Evolutionary conservation across 2,329 filamentous ascomycete genomes (phyloP).

Genomic region (Phialophora verrucosa): DNA sequence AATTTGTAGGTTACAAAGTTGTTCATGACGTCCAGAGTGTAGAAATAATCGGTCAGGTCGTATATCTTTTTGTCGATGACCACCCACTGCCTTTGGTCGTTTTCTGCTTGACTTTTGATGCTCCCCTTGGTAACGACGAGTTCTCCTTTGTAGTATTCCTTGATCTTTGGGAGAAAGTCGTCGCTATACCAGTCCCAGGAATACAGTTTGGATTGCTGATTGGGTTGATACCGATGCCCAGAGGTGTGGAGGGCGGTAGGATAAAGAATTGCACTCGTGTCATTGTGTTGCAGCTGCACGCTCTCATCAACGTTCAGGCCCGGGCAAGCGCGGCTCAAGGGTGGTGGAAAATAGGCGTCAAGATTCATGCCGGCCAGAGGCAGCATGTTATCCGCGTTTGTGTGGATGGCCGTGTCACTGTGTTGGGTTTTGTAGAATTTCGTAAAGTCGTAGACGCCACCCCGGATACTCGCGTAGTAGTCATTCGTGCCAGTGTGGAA

Average conservation of each 20-base stretch:
- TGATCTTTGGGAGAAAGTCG: slow-evolving; percentile 77
- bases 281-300: slow-evolving; percentile 57
- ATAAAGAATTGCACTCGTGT: slow-evolving; percentile 68
- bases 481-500: slow-evolving; percentile 74
- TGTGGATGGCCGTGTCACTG: slow-evolving; percentile 72
- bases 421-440: slow-evolving; percentile 87
- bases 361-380: slow-evolving; percentile 78
- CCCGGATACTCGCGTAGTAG: slow-evolving; percentile 85
- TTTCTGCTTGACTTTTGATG: slow-evolving; percentile 69
- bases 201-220: slow-evolving; percentile 64
- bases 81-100: slow-evolving; percentile 76
- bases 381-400: slow-evolving; percentile 69
- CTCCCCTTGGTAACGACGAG: slow-evolving; percentile 71
- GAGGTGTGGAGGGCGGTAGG: slow-evolving; percentile 70
- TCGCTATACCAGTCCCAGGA: slow-evolving; percentile 76
- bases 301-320: slow-evolving; percentile 69
- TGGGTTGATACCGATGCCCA: slow-evolving; percentile 63
- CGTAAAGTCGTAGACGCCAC: slow-evolving; percentile 87
- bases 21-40: slow-evolving; percentile 68
- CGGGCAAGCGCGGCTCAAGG: slow-evolving; percentile 74
- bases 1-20: slow-evolving; percentile 68
- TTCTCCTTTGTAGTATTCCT: slow-evolving; percentile 84
- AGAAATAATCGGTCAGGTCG: slow-evolving; percentile 90
- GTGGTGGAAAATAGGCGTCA: slow-evolving; percentile 83
- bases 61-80: slow-evolving; percentile 78